Evolutionary conservation across 1,284 basidiomycete genomes (phyloP).

Genomic region (Ceratobasidium sp.): DNA sequence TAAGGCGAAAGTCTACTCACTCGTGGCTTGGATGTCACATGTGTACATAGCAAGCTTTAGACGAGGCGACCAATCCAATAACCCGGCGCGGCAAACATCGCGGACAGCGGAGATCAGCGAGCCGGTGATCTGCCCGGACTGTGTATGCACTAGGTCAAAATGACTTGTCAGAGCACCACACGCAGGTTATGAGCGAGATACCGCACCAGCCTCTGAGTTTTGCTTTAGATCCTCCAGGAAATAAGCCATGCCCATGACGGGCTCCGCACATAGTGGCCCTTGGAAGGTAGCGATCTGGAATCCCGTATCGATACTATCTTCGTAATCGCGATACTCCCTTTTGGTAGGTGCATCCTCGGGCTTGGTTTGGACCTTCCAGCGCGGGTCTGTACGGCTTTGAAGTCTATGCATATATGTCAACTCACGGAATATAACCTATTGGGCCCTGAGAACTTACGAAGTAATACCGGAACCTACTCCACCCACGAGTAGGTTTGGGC

Average conservation of each 20-base stretch:
- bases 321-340: constrained; percentile 64
- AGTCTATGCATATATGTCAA: constrained; percentile 7
- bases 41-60: constrained; percentile 98
- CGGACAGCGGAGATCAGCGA: constrained; percentile 87
- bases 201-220: constrained; percentile 53
- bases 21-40: constrained; percentile 97
- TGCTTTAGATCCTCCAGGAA: constrained; percentile 80
- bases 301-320: constrained; percentile 84
- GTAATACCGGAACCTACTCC: constrained; percentile 47
- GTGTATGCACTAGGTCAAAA: constrained; percentile 61
- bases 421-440: constrained; percentile 5
- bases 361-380: constrained; percentile 43
- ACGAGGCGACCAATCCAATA: constrained; percentile 97
- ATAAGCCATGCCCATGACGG: constrained; percentile 91
- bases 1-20: constrained; percentile 58
- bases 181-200: constrained; percentile 24
- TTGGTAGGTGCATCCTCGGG: constrained; percentile 49
- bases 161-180: constrained; percentile 30
- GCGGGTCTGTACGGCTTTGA: constrained; percentile 42
- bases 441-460: constrained; percentile 49
- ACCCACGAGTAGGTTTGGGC: constrained; percentile 88
- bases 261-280: constrained; percentile 94
- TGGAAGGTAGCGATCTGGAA: constrained; percentile 95
- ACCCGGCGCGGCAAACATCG: constrained; percentile 85
- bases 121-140: constrained; percentile 76